Evolutionary conservation across 768 basidiomycete species (phyloP).

Genomic region (Pisolithus tinctorius): DNA sequence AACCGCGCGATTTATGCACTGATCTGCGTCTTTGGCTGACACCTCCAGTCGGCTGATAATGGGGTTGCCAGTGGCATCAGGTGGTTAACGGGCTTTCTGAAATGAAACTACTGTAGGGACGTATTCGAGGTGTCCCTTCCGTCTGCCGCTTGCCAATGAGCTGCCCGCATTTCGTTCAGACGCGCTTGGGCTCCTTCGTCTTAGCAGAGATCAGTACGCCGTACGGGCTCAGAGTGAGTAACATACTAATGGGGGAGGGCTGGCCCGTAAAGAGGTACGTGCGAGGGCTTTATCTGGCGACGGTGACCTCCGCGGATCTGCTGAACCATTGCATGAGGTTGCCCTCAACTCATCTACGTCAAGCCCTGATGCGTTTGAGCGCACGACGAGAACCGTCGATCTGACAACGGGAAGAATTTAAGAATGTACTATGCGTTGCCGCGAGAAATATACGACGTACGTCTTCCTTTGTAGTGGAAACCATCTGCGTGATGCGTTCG

Average conservation of each 20-base stretch:
- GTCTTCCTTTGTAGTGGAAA: conserved; percentile 57
- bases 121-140: conserved; percentile 44
- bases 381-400: conserved; percentile 63
- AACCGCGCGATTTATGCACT: conserved; percentile 42
- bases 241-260: conserved; percentile 37
- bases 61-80: conserved; percentile 11
- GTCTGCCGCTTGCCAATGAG: conserved; percentile 57
- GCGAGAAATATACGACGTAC: conserved; percentile 34
- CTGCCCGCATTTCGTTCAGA: conserved; percentile 77
- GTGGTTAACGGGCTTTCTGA: conserved; percentile 15
- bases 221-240: conserved; percentile 2
- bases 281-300: conserved; percentile 51
- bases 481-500: conserved; percentile 41
- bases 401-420: conserved; percentile 30
- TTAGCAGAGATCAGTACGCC: conserved; percentile 22
- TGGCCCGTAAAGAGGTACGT: conserved; percentile 40
- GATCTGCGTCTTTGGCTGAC: conserved; percentile 52
- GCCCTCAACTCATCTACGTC: conserved; percentile 47
- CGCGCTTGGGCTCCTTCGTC: conserved; percentile 75
- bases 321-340: conserved; percentile 15
- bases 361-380: conserved; percentile 68
- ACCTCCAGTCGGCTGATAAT: conserved; percentile 36
- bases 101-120: conserved; percentile 32
- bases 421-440: background rate
- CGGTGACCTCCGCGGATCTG: conserved; percentile 37